Evolutionary conservation across 768 basidiomycete genomes (phyloP).

Genomic region (Pisolithus marmoratus): DNA sequence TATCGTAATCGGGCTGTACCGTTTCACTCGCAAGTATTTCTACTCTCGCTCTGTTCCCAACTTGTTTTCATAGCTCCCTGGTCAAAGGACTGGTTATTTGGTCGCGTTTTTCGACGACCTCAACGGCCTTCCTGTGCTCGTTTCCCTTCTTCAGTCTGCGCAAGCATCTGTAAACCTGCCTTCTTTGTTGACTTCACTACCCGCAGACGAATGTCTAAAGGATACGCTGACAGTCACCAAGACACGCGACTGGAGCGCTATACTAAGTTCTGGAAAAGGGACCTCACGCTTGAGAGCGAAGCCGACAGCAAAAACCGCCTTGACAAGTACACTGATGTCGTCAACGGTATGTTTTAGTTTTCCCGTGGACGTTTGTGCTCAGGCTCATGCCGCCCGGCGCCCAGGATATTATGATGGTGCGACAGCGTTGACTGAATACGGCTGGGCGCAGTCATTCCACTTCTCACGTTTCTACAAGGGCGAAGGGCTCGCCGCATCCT

Average conservation of each 20-base stretch:
- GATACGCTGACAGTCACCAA: constrained; percentile 52
- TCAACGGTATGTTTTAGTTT: constrained; percentile 65
- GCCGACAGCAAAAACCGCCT: constrained; percentile 68
- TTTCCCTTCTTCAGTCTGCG: not conserved
- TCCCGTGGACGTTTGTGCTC: not conserved
- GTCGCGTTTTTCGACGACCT: no score
- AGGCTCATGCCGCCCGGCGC: not conserved
- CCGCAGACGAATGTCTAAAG: constrained; percentile 9
- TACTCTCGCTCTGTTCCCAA: no score
- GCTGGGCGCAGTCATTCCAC: constrained; percentile 90
- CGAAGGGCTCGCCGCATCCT: constrained; percentile 65
- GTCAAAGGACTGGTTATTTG: no score
- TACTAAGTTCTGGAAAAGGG: constrained; percentile 88
- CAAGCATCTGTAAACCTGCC: not conserved
- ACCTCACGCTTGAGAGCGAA: constrained; percentile 61
- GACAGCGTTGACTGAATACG: constrained; percentile 92
- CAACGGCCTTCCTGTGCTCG: not conserved
- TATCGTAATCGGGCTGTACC: no score
- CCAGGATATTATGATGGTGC: constrained; percentile 95
- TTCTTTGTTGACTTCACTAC: not conserved
- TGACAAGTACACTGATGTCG: constrained; percentile 84
- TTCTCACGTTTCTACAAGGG: constrained; percentile 97
- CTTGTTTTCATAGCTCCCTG: no score
- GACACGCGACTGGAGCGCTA: constrained; percentile 75
- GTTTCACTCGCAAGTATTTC: no score